Percentiles rank a stretch among this genome's conserved stretches.
These are phyloP conservation scores for Xylaria longipes DNA, from an alignment of 495 filamentous ascomycete genomes.

Conservation along the genomic window DNA sequence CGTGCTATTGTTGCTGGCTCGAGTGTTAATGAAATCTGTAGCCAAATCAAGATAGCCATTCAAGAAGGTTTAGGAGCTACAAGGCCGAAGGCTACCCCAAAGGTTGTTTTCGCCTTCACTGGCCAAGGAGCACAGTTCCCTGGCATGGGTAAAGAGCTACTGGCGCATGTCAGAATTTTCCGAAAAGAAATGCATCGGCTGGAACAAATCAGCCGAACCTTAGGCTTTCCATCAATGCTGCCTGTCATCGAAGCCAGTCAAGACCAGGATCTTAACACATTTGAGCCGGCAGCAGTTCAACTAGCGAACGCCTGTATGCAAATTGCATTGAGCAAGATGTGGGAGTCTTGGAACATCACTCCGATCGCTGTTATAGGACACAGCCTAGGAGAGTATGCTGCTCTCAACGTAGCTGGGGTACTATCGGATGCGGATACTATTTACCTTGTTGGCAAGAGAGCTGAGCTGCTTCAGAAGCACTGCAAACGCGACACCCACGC, in stretches of 20 bases:
- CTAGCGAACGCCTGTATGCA: slow-evolving; percentile 70
- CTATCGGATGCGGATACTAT: slow-evolving; percentile 69
- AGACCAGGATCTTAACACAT: not conserved
- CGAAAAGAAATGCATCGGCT: not conserved
- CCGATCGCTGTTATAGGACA: slow-evolving; percentile 75
- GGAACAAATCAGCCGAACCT: not conserved
- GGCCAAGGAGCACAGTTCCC: slow-evolving; percentile 60
- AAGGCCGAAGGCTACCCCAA: slow-evolving; percentile 29
- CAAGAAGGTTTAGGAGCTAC: slow-evolving; percentile 29
- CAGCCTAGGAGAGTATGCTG: slow-evolving; percentile 63
- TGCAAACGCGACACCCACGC: slow-evolving; percentile 66
- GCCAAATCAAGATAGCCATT: slow-evolving; percentile 29
- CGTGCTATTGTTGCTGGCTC: slow-evolving; percentile 60
- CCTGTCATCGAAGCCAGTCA: not conserved
- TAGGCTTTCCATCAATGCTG: not conserved
- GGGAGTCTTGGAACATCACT: slow-evolving; percentile 67
- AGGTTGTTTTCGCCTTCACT: slow-evolving; percentile 60
- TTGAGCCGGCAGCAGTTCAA: not conserved
- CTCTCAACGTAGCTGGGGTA: slow-evolving; percentile 57
- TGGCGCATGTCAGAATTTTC: not conserved
- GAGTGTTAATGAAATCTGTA: slow-evolving; percentile 35
- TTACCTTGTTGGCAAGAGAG: slow-evolving; percentile 70
- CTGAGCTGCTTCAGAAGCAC: slow-evolving; percentile 63
- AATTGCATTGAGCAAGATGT: slow-evolving; percentile 72
- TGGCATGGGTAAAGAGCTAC: slow-evolving; percentile 62